Evolutionary conservation across 2,329 filamentous ascomycete species (phyloP).

Genomic region (Trichoderma sp.): DNA sequence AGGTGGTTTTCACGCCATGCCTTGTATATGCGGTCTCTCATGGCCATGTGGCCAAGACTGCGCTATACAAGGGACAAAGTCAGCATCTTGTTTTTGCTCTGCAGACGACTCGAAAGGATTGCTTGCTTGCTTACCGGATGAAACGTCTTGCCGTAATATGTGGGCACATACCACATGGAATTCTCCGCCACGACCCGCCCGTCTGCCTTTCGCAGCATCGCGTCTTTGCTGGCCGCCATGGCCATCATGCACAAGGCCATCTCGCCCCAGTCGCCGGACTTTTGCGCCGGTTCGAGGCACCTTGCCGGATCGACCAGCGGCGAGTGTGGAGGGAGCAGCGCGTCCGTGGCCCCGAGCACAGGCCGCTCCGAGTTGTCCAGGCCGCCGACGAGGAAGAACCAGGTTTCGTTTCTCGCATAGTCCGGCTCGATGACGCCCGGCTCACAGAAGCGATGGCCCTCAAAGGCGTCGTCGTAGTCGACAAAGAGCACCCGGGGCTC

Average conservation of each 20-base stretch:
- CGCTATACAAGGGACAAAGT: slow-evolving; percentile 26
- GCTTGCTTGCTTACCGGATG: slow-evolving; percentile 41
- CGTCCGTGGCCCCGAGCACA: background rate
- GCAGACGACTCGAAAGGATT: background rate
- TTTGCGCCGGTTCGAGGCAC: slow-evolving; percentile 35
- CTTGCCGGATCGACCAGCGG: slow-evolving; percentile 36
- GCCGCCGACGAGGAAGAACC: slow-evolving; percentile 49
- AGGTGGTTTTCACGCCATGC: slow-evolving; percentile 23
- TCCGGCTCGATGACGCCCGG: slow-evolving; percentile 41
- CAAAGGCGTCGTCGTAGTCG: slow-evolving; percentile 43
- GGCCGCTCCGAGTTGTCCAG: slow-evolving; percentile 34
- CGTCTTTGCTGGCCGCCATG: slow-evolving; percentile 36
- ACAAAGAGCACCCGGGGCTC: slow-evolving; percentile 42
- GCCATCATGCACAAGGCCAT: slow-evolving; percentile 45
- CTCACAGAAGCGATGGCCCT: slow-evolving; percentile 46
- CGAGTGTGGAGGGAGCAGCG: slow-evolving; percentile 30
- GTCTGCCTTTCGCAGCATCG: slow-evolving; percentile 32
- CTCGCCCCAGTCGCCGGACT: slow-evolving; percentile 42
- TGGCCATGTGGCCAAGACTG: slow-evolving; percentile 38
- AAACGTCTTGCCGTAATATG: slow-evolving; percentile 46
- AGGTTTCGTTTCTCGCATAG: slow-evolving; percentile 42
- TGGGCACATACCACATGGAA: slow-evolving; percentile 47
- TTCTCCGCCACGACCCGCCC: slow-evolving; percentile 29
- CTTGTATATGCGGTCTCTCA: slow-evolving; percentile 29
- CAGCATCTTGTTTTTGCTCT: background rate